phyloP scores from a whole-genome alignment of 1,284 basidiomycete genomes.

The Naganishia cerealis region DNA sequence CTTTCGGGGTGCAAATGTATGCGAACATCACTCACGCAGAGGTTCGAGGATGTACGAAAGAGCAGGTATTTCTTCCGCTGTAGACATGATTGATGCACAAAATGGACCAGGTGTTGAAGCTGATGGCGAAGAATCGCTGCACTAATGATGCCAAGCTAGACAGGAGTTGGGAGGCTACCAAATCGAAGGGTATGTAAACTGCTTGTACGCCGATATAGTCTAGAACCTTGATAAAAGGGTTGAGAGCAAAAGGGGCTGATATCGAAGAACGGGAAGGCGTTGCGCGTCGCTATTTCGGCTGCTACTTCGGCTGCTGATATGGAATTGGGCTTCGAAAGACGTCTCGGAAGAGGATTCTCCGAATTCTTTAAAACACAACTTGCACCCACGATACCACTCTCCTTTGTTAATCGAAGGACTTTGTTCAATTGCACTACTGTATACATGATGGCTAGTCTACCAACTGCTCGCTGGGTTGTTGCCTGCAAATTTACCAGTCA shows the following conservation, averaged over 20 bases:
- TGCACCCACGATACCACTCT: no score
- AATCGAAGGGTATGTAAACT: no score
- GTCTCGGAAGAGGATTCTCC: no score
- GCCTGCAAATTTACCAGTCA: neutral
- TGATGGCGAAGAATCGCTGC: neutral
- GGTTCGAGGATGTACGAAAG: conserved; percentile 46
- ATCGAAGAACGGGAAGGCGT: no score
- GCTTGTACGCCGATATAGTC: no score
- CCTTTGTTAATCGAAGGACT: neutral
- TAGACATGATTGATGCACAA: conserved; percentile 39
- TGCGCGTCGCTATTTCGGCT: no score
- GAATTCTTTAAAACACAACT: no score
- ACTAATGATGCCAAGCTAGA: neutral
- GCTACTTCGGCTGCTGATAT: no score
- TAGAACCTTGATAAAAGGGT: no score
- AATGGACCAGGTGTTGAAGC: neutral
- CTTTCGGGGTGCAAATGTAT: neutral
- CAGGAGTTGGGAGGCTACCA: neutral
- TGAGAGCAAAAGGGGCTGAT: no score
- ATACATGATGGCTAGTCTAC: neutral
- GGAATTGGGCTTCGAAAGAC: no score
- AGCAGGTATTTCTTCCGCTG: conserved; percentile 43
- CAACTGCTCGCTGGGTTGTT: neutral
- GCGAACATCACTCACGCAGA: conserved; percentile 37
- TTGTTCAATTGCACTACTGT: neutral